Conservation (phyloP, 805 yeast species). For the Lipomyces starkeyi region DNA sequence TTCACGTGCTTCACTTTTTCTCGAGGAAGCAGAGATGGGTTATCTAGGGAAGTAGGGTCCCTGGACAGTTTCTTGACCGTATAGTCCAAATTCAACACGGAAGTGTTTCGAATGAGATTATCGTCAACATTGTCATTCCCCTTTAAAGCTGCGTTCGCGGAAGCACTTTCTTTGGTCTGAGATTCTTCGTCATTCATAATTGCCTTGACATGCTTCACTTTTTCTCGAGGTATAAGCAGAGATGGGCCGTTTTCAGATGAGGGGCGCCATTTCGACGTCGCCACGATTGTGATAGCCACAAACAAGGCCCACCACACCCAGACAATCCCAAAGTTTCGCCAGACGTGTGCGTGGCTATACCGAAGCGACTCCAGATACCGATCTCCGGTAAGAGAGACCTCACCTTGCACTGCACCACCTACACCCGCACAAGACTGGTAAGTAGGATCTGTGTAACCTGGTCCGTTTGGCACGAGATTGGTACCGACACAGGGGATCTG, state of each 20-base stretch:
- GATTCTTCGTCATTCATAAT: too few relatives aligned
- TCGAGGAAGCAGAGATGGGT: too few relatives aligned
- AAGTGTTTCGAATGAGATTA: conserved; percentile 48
- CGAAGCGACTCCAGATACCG: conserved; percentile 54
- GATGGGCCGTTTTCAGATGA: neutral
- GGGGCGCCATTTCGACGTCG: conserved; percentile 21
- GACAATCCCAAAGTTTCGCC: conserved; percentile 53
- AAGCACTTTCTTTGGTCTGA: neutral
- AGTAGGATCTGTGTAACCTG: too few relatives aligned
- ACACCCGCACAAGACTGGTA: conserved; percentile 49
- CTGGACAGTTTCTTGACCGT: conserved; percentile 66
- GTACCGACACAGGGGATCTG: conserved; percentile 47
- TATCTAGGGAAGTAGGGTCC: too few relatives aligned
- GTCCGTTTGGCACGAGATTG: conserved; percentile 52
- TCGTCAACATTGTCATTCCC: neutral
- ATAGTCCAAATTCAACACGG: conserved; percentile 70
- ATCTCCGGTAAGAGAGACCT: conserved; percentile 56
- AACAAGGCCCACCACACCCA: conserved; percentile 58
- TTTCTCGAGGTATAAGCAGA: neutral
- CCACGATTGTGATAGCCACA: conserved; percentile 43
- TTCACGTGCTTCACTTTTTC: too few relatives aligned
- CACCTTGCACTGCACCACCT: conserved; percentile 63
- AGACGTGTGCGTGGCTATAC: conserved; percentile 55
- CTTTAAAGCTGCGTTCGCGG: too few relatives aligned
- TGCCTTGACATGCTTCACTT: too few relatives aligned